These are phyloP conservation scores for Candida ascalaphidarum DNA, from an alignment of 805 yeast genomes.

Conservation along the genomic window DNA sequence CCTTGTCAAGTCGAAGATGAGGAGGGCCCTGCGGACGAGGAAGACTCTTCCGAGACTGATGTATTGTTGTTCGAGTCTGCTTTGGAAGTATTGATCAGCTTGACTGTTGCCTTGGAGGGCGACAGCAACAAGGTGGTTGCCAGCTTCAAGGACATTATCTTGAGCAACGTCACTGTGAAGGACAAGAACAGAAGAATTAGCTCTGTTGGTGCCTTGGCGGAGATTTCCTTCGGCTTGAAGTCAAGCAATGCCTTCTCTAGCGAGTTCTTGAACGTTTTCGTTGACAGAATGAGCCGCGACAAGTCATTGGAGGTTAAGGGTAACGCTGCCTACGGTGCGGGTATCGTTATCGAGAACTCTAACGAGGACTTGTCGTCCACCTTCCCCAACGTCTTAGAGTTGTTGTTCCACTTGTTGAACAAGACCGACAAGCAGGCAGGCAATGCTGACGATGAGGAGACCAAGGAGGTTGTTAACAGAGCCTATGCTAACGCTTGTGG, in stretches of 20 bases:
- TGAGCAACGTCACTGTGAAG: conserved; percentile 49
- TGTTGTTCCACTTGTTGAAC: conserved; percentile 72
- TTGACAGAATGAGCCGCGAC: conserved; percentile 61
- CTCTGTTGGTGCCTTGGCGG: conserved; percentile 87
- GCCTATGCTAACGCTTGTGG: conserved; percentile 94
- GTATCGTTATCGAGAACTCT: conserved; percentile 54
- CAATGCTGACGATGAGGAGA: conserved; percentile 61
- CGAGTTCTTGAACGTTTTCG: conserved; percentile 64
- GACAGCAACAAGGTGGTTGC: conserved; percentile 70
- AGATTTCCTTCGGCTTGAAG: conserved; percentile 71
- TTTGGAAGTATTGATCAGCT: conserved; percentile 72
- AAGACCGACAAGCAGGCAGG: conserved; percentile 51
- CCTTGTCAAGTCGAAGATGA: conserved; percentile 71
- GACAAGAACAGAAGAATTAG: conserved; percentile 69
- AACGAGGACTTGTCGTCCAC: conserved; percentile 51
- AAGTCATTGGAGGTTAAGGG: conserved; percentile 84
- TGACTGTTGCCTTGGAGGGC: conserved; percentile 68
- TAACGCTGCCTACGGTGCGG: conserved; percentile 94
- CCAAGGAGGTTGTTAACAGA: conserved; percentile 71
- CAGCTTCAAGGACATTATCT: conserved; percentile 59
- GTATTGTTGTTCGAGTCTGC: conserved; percentile 78
- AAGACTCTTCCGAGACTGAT: conserved; percentile 34
- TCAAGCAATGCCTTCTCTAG: conserved; percentile 55
- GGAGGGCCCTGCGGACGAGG: conserved; percentile 53
- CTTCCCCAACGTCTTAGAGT: conserved; percentile 64